A percentile compares a stretch with the other conserved stretches of the same genome.
These are phyloP conservation scores for Boletus fagicola DNA, from an alignment of 768 basidiomycete species.

Conservation along the genomic window DNA sequence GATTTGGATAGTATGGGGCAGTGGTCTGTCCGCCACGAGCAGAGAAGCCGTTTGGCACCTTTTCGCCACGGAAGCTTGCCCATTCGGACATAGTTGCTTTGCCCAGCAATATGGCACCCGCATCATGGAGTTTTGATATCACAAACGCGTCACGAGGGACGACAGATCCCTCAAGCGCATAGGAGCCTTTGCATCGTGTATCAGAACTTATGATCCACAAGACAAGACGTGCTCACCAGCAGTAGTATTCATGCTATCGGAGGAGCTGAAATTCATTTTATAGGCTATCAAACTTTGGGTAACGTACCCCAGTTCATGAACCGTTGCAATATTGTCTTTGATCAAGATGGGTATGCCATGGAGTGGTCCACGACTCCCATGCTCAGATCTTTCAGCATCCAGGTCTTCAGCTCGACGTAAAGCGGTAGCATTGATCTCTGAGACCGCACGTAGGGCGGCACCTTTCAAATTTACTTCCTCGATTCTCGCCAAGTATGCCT, in stretches of 20 bases:
- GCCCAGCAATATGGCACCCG: slow-evolving; percentile 39
- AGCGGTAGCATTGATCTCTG: slow-evolving; percentile 57
- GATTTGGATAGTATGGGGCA: slow-evolving; percentile 42
- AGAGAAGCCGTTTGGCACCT: slow-evolving; percentile 43
- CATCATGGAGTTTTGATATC: slow-evolving; percentile 29
- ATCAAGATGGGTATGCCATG: slow-evolving; percentile 61
- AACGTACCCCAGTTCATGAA: slow-evolving; percentile 26
- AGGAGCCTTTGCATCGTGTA: slow-evolving; percentile 30
- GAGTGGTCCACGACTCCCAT: slow-evolving; percentile 44
- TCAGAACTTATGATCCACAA: background rate
- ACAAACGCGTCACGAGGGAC: slow-evolving; percentile 37
- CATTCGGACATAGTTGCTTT: slow-evolving; percentile 46
- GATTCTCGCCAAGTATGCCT: slow-evolving; percentile 68
- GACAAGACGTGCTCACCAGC: slow-evolving; percentile 38
- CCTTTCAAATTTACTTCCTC: slow-evolving; percentile 67
- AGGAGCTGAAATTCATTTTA: background rate
- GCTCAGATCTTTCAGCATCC: slow-evolving; percentile 50
- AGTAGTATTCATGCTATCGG: slow-evolving; percentile 48
- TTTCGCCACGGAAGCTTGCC: slow-evolving; percentile 38
- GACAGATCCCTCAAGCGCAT: slow-evolving; percentile 39
- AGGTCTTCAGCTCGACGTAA: slow-evolving; percentile 49
- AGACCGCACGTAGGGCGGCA: slow-evolving; percentile 53
- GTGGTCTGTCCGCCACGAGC: slow-evolving; percentile 45
- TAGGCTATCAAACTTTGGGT: background rate
- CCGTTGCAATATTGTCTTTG: slow-evolving; percentile 46